Conservation (phyloP, 164 flowering plant species). For the Echeveria elegans region DNA sequence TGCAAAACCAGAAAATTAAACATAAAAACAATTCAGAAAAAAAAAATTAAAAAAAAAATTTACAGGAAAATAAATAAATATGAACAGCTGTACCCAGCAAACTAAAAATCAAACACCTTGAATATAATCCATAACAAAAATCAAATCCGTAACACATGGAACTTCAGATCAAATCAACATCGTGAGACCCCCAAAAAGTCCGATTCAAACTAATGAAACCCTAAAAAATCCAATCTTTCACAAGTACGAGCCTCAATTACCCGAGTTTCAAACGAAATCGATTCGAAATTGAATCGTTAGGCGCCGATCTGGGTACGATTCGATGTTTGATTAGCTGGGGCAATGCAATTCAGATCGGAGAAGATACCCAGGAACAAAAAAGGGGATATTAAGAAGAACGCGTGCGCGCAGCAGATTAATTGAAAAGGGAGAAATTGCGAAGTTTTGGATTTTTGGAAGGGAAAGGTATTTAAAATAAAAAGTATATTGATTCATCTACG, state of each 20-base stretch:
- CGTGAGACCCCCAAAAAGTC: neutral
- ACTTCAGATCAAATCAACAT: neutral
- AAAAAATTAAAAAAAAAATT: neutral
- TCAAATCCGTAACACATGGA: neutral
- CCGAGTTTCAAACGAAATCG: neutral
- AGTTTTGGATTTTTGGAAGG: neutral
- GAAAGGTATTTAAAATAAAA: too few relatives aligned
- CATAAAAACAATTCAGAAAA: too few relatives aligned
- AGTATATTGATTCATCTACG: too few relatives aligned
- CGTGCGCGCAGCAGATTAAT: neutral
- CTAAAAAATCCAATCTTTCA: neutral
- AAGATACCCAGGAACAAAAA: neutral
- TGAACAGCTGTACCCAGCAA: too few relatives aligned
- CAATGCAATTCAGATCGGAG: slow-evolving; percentile 1
- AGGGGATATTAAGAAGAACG: neutral
- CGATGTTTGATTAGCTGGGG: neutral
- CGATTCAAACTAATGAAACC: neutral
- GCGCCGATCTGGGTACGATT: neutral
- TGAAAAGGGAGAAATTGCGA: neutral
- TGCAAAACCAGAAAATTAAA: neutral
- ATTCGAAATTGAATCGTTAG: neutral
- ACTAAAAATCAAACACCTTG: neutral
- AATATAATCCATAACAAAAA: neutral
- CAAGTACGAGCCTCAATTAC: neutral
- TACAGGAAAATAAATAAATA: neutral